These are phyloP conservation scores for Ustilago trichophora DNA, from an alignment of 1,284 basidiomycete species.

Conservation along the genomic window DNA sequence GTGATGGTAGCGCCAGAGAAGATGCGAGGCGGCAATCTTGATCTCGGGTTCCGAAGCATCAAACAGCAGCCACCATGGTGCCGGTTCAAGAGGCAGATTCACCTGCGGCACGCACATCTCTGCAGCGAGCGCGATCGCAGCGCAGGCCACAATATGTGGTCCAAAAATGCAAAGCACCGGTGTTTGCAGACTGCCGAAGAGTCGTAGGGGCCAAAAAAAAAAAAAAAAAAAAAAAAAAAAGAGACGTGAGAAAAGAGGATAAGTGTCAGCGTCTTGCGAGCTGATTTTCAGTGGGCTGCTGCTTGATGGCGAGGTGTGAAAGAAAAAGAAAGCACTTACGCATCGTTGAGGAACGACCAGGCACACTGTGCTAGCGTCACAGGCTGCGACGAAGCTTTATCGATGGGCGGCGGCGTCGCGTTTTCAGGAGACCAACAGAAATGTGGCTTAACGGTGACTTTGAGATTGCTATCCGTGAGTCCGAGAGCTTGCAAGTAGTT, in stretches of 20 bases:
- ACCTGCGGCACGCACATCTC: conserved; percentile 39
- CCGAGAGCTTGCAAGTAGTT: conserved; percentile 93
- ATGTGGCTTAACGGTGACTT: conserved; percentile 1
- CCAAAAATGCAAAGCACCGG: conserved; percentile 87
- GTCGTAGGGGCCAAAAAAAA: too few species aligned
- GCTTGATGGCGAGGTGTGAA: too few species aligned
- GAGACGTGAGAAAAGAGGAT: too few species aligned
- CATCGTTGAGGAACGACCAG: conserved; percentile 68
- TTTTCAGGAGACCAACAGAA: background rate
- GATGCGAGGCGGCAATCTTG: conserved; percentile 42
- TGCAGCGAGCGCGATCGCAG: conserved; percentile 66
- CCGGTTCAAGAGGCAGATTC: conserved; percentile 62
- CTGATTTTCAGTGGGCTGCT: too few species aligned
- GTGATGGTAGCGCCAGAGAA: conserved; percentile 54
- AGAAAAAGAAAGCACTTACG: too few species aligned
- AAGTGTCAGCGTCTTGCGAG: too few species aligned
- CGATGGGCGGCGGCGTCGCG: background rate
- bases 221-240: too few species aligned
- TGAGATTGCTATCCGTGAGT: conserved; percentile 67
- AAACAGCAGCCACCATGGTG: conserved; percentile 68
- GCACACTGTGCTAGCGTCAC: conserved; percentile 55
- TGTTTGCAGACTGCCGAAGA: conserved; percentile 78
- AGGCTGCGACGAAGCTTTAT: background rate
- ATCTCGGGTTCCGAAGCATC: conserved; percentile 62
- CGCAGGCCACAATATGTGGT: conserved; percentile 85